phyloP scores from a whole-genome alignment of 2,329 filamentous ascomycete species.

The Colletotrichum zoysiae region DNA sequence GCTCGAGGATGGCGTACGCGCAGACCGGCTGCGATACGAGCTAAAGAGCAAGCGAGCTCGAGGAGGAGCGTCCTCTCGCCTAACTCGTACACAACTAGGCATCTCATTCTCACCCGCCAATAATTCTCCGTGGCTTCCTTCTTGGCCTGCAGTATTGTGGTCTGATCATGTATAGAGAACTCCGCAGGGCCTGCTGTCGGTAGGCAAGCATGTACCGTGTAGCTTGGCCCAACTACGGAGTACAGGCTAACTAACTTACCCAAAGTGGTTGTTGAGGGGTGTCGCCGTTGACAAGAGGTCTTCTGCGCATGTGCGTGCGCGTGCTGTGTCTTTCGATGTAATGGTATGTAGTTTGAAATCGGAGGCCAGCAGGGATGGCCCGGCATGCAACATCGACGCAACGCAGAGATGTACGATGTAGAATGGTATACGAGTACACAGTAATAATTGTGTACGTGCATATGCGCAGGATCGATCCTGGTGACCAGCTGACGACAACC shows the following conservation, averaged over 20 bases:
- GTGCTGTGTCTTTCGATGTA: not conserved
- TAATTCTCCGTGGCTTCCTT: conserved; percentile 8
- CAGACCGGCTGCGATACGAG: not conserved
- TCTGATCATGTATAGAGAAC: conserved; percentile 15
- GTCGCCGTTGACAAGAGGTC: conserved; percentile 9
- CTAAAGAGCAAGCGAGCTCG: not conserved
- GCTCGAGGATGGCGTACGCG: not conserved
- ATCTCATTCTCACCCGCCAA: not conserved
- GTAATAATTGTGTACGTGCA: not conserved
- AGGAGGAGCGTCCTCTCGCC: not conserved
- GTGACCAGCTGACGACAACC: not conserved
- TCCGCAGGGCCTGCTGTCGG: conserved; percentile 1
- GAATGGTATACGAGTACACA: conserved; percentile 14
- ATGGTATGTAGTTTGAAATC: not conserved
- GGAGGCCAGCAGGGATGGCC: conserved; percentile 15
- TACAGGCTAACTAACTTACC: not conserved
- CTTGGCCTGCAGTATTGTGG: conserved; percentile 28
- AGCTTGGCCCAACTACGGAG: conserved; percentile 9
- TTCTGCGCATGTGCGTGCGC: not conserved
- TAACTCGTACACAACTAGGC: not conserved
- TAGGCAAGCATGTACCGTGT: conserved; percentile 4
- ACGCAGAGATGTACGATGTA: not conserved
- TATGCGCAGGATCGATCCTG: conserved; percentile 21
- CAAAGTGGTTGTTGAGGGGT: conserved; percentile 24
- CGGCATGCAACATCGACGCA: conserved; percentile 9